These are phyloP conservation scores for Thamnidium elegans DNA, from an alignment of 192 early-diverging fungal genomes.

Conservation along the genomic window DNA sequence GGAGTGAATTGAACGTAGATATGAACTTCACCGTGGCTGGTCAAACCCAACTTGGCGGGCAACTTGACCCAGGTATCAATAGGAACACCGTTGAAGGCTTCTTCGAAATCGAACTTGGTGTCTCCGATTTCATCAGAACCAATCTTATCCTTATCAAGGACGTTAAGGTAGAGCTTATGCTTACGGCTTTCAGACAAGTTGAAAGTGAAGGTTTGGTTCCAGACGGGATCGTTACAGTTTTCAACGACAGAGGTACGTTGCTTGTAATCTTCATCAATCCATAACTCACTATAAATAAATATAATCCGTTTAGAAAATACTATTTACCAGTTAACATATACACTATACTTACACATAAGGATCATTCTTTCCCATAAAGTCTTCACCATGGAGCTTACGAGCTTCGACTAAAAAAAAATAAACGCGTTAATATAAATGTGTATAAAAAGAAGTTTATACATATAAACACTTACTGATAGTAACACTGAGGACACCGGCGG, in stretches of 20 bases:
- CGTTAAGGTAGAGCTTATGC: slow-evolving; percentile 39
- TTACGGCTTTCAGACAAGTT: slow-evolving; percentile 10
- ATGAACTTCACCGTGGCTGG: slow-evolving; percentile 34
- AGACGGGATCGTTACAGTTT: slow-evolving; percentile 31
- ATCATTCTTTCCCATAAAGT: slow-evolving; percentile 33
- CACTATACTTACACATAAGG: slow-evolving; percentile 16
- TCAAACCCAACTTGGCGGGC: slow-evolving; percentile 37
- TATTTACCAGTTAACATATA: background rate
- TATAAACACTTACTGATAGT: slow-evolving; percentile 20
- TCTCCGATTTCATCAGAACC: slow-evolving; percentile 39
- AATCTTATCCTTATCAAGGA: slow-evolving; percentile 36
- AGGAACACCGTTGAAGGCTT: slow-evolving; percentile 23
- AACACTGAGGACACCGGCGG: slow-evolving; percentile 15
- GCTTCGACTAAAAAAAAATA: slow-evolving; percentile 27
- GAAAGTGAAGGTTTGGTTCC: slow-evolving; percentile 34
- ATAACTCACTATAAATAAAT: slow-evolving; percentile 13
- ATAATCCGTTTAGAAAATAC: background rate
- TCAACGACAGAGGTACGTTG: slow-evolving; percentile 17
- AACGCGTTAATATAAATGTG: background rate
- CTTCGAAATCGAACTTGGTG: slow-evolving; percentile 21
- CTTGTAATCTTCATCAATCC: slow-evolving; percentile 32
- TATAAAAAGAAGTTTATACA: background rate
- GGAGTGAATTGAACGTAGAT: slow-evolving; percentile 35
- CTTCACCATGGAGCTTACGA: slow-evolving; percentile 31
- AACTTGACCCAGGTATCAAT: slow-evolving; percentile 33